Base-by-base conservation (phyloP, 2,329 filamentous ascomycete genomes). In the Neocatenulostroma microsporum region DNA sequence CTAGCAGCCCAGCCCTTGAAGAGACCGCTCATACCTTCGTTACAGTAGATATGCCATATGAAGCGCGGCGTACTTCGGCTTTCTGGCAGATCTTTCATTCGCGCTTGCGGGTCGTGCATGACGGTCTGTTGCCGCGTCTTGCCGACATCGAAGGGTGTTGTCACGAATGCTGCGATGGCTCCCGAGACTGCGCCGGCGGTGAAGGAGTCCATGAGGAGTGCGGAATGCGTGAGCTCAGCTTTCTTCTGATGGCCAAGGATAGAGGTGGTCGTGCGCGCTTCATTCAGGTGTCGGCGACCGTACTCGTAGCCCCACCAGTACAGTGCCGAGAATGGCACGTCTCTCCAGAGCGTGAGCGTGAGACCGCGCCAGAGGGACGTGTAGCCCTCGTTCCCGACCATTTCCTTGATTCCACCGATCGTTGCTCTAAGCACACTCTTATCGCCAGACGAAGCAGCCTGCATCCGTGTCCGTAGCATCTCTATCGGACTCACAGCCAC, bases 271-370 rank as follows among this genome's bases (percentile, higher is more conserved):
- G 66, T 62, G 30, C 87, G 78, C 32, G 76, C 63, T 49, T 88
- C 80, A 1, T 79, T 82, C 39, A 96, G 63, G 35, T 67, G 66
- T 18, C 79, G 77, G 36, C 87, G 78, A 37, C 89, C 80, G 13
- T 76, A 78, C 66, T 98, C 91, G 58, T 98, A 98, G 10, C 91
- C 89, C 79, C 84, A 93, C 91, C 91, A 98, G 67, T 98, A 98
- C 29, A 98, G 74, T 3, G 84, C 91, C 1, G 89, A 96, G 55
- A 98, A 98, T 0, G 91, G 91, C 0, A 96, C 91, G 56, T 98
- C 91, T 46, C 91, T 76, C 91, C 91, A 98, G 40, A 98, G 73
- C 0, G 89, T 96, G 51, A 98, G 67, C 0, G 82, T 87, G 37
- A 98, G 65, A 0, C 91, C 91, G 39, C 89, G 74, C 91, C 91